Base-by-base conservation (phyloP, 2,329 filamentous ascomycete genomes). In the Thermothelomyces thermophilus region DNA sequence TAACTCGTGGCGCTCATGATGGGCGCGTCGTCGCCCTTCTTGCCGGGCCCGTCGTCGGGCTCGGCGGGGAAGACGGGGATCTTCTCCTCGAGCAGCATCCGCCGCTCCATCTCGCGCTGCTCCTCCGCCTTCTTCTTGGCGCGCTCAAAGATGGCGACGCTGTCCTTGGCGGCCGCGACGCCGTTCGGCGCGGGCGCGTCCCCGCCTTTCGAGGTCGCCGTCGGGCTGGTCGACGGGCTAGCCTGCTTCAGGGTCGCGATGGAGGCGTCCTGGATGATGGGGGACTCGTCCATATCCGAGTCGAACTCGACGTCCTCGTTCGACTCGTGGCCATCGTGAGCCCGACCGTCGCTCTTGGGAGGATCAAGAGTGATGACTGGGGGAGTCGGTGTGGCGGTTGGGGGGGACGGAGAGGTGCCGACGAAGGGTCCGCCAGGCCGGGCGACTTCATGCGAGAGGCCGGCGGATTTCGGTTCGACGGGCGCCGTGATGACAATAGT, bases 1-100 rank as follows among this genome's bases (percentile, higher is more conserved):
- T 86, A 87, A 61, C 77, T 82, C 11, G 81, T 83, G 6, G 82
- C 82, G 41, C 72, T 76, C 83, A 87, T 86, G 51, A 73, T 69
- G 11, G 76, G 74, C 60, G 69, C 63, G 13, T 73, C 69, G 28
- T 71, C 68, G 35, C 69, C 65, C 41, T 59, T 62, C 45, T 67
- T 66, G 24, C 66, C 63, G 6, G 65, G 66, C 8, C 67, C 62
- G 37, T 63, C 53, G 6, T 61, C 58, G 8, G 61, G 57, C 49
- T 66, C 63, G 13, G 61, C 60, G 13, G 62, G 58, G 47, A 68
- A 62, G 59, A 65, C 64, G 9, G 71, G 66, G 20, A 80, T 79
- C 66, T 79, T 79, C 63, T 79, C 76, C 60, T 79, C 76, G 52
- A 57, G 30, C 31, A 57, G 37, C 19, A 53, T 30, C 2, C 55